Percentiles rank a stretch among this genome's conserved stretches.
Conservation (phyloP, 306 rosid genomes). For the Mimosa bimucronata region DNA sequence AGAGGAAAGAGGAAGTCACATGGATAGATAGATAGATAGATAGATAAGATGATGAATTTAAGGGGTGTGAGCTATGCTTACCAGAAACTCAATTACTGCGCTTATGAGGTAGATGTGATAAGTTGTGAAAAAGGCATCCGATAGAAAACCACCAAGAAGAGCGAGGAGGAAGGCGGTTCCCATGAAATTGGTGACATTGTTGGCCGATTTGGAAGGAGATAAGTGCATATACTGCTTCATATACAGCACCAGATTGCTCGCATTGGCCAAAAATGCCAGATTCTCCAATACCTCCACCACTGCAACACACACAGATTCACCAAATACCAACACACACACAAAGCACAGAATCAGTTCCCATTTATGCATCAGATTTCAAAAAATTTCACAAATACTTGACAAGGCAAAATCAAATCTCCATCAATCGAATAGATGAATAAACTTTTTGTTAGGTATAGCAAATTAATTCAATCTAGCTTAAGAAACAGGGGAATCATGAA, state of each 20-base stretch:
- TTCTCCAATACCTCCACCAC: conserved; percentile 94
- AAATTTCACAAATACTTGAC: neutral
- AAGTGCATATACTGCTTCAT: conserved; percentile 67
- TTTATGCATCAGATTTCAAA: neutral
- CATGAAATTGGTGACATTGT: conserved; percentile 93
- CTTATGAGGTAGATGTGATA: conserved; percentile 79
- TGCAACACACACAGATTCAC: conserved; percentile 32
- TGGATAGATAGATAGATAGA: neutral
- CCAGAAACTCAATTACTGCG: conserved; percentile 83
- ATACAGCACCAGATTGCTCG: conserved; percentile 89
- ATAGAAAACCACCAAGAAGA: conserved; percentile 92
- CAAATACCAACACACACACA: neutral
- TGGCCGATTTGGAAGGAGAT: conserved; percentile 82
- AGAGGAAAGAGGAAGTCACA: conserved; percentile 25
- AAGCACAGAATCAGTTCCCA: conserved; percentile 24
- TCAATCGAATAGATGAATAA: neutral
- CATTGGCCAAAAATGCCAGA: conserved; percentile 87
- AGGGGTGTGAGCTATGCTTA: conserved; percentile 28
- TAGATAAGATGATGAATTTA: neutral
- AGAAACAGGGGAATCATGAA: neutral
- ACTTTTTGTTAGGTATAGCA: neutral
- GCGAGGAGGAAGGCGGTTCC: conserved; percentile 93
- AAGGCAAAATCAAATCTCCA: neutral
- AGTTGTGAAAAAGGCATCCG: conserved; percentile 86
- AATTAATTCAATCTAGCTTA: neutral